These are phyloP conservation scores for Coniochaeta hoffmannii DNA, from an alignment of 2,329 filamentous ascomycete genomes.

Conservation along the genomic window DNA sequence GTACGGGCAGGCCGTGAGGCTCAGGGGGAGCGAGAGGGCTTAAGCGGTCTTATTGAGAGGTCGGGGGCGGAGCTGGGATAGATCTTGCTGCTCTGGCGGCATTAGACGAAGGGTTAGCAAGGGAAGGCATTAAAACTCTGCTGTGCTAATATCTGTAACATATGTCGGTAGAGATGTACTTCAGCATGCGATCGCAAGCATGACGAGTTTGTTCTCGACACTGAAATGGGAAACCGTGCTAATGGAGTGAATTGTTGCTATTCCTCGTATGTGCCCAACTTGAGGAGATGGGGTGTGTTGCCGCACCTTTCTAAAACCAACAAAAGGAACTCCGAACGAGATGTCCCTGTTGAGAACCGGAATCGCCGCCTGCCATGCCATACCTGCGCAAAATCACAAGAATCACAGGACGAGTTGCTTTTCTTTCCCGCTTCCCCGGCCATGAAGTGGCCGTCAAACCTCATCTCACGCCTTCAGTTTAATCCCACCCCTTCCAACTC, in stretches of 20 bases:
- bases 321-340: neutral
- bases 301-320: neutral
- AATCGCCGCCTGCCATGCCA: neutral
- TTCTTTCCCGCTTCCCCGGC: too few relatives aligned
- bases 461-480: neutral
- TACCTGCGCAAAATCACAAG: neutral
- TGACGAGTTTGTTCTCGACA: neutral
- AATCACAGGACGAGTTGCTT: neutral
- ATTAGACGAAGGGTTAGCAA: neutral
- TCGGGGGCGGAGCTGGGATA: neutral
- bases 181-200: neutral
- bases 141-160: slow-evolving; percentile 7
- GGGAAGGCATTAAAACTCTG: neutral
- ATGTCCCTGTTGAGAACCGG: neutral
- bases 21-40: slow-evolving; percentile 90
- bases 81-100: neutral
- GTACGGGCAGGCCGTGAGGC: slow-evolving; percentile 91
- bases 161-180: neutral
- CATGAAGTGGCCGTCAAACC: too few relatives aligned
- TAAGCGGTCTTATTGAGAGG: slow-evolving; percentile 30
- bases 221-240: neutral
- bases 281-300: too few relatives aligned
- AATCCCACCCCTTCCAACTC: neutral
- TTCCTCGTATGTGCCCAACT: neutral
- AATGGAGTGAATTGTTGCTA: neutral